Conservation (phyloP, 1,139 yeast species). For the Lodderomyces beijingensis region DNA sequence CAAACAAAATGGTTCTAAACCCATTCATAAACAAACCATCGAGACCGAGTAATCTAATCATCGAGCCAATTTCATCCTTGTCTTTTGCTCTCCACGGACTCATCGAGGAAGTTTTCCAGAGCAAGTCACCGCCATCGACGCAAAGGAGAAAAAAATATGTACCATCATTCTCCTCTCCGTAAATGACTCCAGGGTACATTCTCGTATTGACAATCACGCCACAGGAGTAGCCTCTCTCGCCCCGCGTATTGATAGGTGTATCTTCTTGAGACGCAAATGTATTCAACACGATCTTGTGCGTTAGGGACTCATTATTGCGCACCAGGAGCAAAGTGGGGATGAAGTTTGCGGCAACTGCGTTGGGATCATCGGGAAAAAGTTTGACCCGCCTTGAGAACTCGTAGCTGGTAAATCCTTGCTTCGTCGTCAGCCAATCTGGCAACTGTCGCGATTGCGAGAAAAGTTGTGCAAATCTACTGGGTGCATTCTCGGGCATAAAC, state of each 20-base stretch:
- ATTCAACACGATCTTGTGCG: background rate
- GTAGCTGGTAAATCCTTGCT: background rate
- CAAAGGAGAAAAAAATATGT: conserved; percentile 1
- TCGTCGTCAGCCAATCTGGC: background rate
- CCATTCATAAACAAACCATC: conserved; percentile 1
- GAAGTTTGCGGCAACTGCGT: background rate
- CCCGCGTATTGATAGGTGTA: background rate
- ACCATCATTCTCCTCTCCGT: background rate
- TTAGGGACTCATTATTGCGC: background rate
- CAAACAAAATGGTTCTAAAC: background rate
- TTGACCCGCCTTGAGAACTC: no score
- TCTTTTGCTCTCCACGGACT: conserved; percentile 1
- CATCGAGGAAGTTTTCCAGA: background rate
- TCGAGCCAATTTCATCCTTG: background rate
- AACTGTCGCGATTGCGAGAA: background rate
- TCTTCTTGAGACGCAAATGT: background rate
- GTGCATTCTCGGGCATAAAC: background rate
- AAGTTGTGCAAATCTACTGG: background rate
- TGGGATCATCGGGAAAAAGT: no score
- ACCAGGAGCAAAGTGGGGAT: no score
- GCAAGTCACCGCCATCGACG: conserved; percentile 2
- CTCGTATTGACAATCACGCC: conserved; percentile 7
- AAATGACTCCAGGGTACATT: conserved; percentile 2
- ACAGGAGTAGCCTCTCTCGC: background rate
- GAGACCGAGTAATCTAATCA: conserved; percentile 4